phyloP scores from a whole-genome alignment of 352 stramenopile species.

The Aphanomyces stellatus region DNA sequence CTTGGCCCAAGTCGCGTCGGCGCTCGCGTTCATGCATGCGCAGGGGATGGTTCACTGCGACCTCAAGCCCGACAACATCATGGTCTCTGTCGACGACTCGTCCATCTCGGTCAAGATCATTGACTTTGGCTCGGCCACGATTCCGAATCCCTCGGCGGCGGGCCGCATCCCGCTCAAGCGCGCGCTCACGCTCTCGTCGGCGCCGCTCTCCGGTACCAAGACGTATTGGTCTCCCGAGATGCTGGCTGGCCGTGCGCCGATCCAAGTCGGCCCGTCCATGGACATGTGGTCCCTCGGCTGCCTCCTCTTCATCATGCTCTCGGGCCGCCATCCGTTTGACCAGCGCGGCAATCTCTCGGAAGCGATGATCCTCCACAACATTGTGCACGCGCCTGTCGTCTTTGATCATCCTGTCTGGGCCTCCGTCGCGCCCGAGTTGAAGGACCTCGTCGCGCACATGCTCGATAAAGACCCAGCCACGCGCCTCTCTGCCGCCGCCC shows the following conservation, averaged over 20 bases:
- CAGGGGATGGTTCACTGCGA: conserved; percentile 73
- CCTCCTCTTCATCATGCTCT: conserved; percentile 83
- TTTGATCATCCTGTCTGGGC: conserved; percentile 53
- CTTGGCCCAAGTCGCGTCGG: conserved; percentile 49
- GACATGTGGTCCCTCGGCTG: conserved; percentile 86
- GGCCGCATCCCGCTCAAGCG: conserved; percentile 18
- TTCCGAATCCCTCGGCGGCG: conserved; percentile 13
- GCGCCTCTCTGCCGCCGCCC: conserved; percentile 42
- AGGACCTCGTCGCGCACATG: conserved; percentile 54
- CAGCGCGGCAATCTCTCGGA: conserved; percentile 65
- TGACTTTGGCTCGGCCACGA: conserved; percentile 72
- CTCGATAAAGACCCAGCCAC: conserved; percentile 58
- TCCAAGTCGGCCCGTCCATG: conserved; percentile 61
- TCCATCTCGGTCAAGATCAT: conserved; percentile 69
- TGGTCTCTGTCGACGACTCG: conserved; percentile 35
- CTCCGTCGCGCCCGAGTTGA: conserved; percentile 39
- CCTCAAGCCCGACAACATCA: conserved; percentile 85
- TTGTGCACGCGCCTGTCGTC: conserved; percentile 39
- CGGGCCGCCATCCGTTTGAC: conserved; percentile 81
- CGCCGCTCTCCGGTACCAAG: conserved; percentile 39
- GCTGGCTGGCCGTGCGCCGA: conserved; percentile 25
- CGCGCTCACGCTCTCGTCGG: conserved; percentile 33
- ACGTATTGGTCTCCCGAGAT: conserved; percentile 83
- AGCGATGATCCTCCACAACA: conserved; percentile 58
- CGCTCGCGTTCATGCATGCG: conserved; percentile 57